Percentiles rank a stretch among this genome's conserved stretches.
phyloP scores from a whole-genome alignment of 306 rosid species.

The Cyclanthera cordifolia region DNA sequence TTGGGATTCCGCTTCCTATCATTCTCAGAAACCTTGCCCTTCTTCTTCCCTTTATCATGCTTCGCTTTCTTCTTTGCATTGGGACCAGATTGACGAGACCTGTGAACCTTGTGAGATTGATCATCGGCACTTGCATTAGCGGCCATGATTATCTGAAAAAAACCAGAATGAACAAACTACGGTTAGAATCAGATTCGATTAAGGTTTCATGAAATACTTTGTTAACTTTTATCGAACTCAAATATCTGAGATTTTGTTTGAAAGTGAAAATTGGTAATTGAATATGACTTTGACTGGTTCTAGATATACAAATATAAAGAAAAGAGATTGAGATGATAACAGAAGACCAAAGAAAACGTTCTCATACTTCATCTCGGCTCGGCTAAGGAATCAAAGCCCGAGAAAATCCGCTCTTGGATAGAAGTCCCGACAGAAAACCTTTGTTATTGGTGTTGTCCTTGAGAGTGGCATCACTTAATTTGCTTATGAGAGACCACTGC shows the following conservation, averaged over 20 bases:
- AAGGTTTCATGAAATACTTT: not conserved
- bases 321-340: not conserved
- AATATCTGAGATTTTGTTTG: no score
- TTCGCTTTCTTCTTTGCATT: constrained; percentile 36
- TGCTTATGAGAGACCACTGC: constrained; percentile 86
- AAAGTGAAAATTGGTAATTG: no score
- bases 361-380: not conserved
- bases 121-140: constrained; percentile 33
- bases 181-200: not conserved
- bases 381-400: constrained; percentile 15
- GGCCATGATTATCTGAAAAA: constrained; percentile 30
- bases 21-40: constrained; percentile 22
- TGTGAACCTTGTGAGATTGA: constrained; percentile 67
- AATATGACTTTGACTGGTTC: no score
- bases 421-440: constrained; percentile 75
- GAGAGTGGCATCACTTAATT: constrained; percentile 31
- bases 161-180: not conserved
- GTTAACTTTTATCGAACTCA: not conserved
- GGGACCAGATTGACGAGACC: constrained; percentile 63
- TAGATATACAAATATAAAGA: no score
- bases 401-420: constrained; percentile 55
- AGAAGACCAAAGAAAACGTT: not conserved
- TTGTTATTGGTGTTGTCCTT: constrained; percentile 27
- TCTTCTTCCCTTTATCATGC: constrained; percentile 46
- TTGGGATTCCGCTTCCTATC: constrained; percentile 53